Base-by-base conservation (phyloP, 1,284 basidiomycete species). In the Leccinum cinnamomeum region DNA sequence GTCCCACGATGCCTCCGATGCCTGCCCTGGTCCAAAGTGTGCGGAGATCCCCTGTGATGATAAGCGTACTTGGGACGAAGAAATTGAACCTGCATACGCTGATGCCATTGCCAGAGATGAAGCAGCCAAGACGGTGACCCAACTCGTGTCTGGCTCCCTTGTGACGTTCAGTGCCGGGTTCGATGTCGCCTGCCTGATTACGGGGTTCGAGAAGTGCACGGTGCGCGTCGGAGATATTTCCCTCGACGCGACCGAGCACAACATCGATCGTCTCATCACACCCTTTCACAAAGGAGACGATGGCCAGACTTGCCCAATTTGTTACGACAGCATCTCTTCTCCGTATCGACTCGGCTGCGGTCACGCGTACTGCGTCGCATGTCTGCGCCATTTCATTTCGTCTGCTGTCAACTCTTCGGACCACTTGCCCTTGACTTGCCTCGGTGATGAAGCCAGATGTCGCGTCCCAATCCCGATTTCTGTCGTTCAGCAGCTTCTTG, bases 321-420 rank as follows among this genome's bases (percentile, higher is more conserved):
- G 85, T 65, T 80, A 77, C 53, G 79, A 81, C 65, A 67, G 70
- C 1, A 74, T 81, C 14, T 78, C 80, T 2, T 73, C 77, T 57
- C 82, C 84, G 1, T 69, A 81, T 39, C 69, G 69, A 25, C 73
- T 87, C n/a, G 79, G 74, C 0, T 87, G 85, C 58, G 79, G 80
- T 4, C 86, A 87, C 63, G 65, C 75, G 3, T 87, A 86, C 64
- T 87, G 85, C 64, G 72, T 77, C 3, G 75, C 75, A 7, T 87
- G 86, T 60, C 67, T 87, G 25, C 78, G 77, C 2, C 83, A 85
- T 64, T 81, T 81, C 64, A 68, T 86, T 53, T 75, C 75, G 7
- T 82, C 81, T 7, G 81, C 82, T 23, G 28, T 66, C 16, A 79
- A 83, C 44, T 46, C 44, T 41, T 76, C 25, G 7, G 78, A 79